Evolutionary conservation across 2,329 filamentous ascomycete species (phyloP).

Genomic region (Balansia obtecta): DNA sequence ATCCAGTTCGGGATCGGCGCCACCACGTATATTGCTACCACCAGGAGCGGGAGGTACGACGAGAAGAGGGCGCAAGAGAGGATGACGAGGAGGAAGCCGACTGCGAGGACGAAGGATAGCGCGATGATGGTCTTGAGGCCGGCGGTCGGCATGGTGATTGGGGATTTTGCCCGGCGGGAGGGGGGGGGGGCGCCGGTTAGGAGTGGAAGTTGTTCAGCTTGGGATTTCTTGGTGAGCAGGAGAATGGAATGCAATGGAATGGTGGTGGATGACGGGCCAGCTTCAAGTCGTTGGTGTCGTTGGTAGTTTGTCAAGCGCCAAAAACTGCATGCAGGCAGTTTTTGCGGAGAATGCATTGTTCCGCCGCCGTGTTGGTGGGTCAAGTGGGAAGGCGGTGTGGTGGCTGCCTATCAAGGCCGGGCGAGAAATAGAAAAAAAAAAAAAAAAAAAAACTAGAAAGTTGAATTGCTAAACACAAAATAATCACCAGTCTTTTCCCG

Average conservation of each 20-base stretch:
- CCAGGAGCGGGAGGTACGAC: constrained; percentile 87
- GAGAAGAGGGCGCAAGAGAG: constrained; percentile 92
- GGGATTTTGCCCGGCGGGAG: constrained; percentile 8
- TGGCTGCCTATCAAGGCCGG: constrained; percentile 6
- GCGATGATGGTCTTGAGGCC: constrained; percentile 98
- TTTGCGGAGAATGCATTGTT: constrained; percentile 8
- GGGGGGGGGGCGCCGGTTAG: constrained; percentile 5
- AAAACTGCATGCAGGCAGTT: too few species aligned
- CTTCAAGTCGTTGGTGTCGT: too few species aligned
- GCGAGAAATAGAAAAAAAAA: constrained; percentile 16
- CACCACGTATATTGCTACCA: constrained; percentile 89
- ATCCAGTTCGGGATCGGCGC: constrained; percentile 96
- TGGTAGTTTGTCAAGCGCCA: too few species aligned
- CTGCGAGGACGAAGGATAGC: constrained; percentile 95
- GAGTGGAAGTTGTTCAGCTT: background rate
- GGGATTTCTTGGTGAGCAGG: too few species aligned
- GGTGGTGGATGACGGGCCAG: too few species aligned
- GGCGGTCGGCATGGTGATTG: constrained; percentile 56
- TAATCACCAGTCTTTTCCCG: constrained; percentile 11
- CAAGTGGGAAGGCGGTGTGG: constrained; percentile 13
- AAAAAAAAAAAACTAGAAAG: constrained; percentile 11
- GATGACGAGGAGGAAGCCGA: constrained; percentile 97
- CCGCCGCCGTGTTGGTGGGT: constrained; percentile 10
- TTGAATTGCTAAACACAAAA: constrained; percentile 4
- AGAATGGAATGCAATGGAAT: too few species aligned